phyloP scores from a whole-genome alignment of 31 red algal genomes.

The Porphyra umbilicalis region DNA sequence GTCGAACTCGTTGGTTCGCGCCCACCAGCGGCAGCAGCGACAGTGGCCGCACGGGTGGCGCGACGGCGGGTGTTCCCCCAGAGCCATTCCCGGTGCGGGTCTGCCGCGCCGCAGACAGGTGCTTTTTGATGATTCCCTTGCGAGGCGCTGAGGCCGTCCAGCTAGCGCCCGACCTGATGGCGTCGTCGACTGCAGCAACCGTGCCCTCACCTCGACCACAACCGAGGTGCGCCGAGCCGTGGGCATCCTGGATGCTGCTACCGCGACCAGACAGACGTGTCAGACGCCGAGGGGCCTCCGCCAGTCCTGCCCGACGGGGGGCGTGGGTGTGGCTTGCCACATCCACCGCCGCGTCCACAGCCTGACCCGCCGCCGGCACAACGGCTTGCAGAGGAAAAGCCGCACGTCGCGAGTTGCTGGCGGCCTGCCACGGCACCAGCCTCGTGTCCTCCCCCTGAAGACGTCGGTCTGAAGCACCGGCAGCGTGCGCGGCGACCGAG shows the following conservation, averaged over 20 bases:
- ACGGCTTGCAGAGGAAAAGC: neutral
- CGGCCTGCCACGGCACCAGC: neutral
- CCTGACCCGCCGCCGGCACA: neutral
- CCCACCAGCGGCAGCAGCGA: neutral
- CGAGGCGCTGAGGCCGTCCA: neutral
- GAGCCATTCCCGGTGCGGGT: neutral
- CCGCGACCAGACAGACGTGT: neutral
- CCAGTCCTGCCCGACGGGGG: neutral
- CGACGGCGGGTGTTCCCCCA: neutral
- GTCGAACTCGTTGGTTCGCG: neutral
- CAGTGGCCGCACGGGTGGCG: neutral
- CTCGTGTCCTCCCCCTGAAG: neutral
- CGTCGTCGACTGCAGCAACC: neutral
- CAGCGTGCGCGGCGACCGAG: neutral
- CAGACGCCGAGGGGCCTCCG: neutral
- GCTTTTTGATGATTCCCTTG: neutral
- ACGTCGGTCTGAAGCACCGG: too few species aligned
- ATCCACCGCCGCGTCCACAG: neutral
- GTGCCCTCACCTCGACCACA: neutral
- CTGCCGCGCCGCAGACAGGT: neutral
- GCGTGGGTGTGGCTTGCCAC: neutral
- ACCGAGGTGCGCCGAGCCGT: neutral
- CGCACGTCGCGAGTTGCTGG: neutral
- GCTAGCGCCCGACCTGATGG: neutral
- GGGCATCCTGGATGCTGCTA: neutral